Evolutionary conservation across 768 basidiomycete species (phyloP).

Genomic region (Strobilomyces confusus): DNA sequence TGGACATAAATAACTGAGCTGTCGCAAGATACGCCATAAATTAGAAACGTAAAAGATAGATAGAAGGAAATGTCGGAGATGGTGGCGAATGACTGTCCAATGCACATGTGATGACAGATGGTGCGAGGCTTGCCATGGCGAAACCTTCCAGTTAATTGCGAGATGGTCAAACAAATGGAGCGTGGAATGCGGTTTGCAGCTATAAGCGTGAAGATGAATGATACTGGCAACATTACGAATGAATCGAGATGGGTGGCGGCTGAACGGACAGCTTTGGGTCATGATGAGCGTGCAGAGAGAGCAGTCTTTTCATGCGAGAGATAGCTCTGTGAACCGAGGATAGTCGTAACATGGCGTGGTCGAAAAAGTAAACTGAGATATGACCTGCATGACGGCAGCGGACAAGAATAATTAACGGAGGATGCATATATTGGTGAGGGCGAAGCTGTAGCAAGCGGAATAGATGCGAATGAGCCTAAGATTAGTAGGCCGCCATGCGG

Average conservation of each 20-base stretch:
- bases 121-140: constrained; percentile 8
- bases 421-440: too few relatives aligned
- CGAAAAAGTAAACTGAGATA: constrained; percentile 3
- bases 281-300: constrained; percentile 14
- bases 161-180: constrained; percentile 31
- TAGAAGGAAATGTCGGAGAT: constrained; percentile 15
- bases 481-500: constrained; percentile 46
- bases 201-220: constrained; percentile 16
- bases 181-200: constrained; percentile 25
- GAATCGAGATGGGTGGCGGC: constrained; percentile 9
- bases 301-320: constrained; percentile 14
- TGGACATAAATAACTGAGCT: constrained; percentile 28
- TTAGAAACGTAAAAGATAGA: constrained; percentile 14
- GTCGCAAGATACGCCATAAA: constrained; percentile 32
- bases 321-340: constrained; percentile 9
- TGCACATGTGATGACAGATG: constrained; percentile 28
- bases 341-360: constrained; percentile 11
- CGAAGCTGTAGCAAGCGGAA: background rate
- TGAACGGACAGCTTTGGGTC: constrained; percentile 12
- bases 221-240: constrained; percentile 18
- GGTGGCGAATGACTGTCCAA: constrained; percentile 30
- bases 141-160: constrained; percentile 14
- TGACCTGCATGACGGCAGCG: background rate
- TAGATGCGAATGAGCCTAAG: constrained; percentile 14
- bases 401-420: too few relatives aligned